Conservation (phyloP, 2,329 filamentous ascomycete genomes). For the Fusarium liriodendri region DNA sequence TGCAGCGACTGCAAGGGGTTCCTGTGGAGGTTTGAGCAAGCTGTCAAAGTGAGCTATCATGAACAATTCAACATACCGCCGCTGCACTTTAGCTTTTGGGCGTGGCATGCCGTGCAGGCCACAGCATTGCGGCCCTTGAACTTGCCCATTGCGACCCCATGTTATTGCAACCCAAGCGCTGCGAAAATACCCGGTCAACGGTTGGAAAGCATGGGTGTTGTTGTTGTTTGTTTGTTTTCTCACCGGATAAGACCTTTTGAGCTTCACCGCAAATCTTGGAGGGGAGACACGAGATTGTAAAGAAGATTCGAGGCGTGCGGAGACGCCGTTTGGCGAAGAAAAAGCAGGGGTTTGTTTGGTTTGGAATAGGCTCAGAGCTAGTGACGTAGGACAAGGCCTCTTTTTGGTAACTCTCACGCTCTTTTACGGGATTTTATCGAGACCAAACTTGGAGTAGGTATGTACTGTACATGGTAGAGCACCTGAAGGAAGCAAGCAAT, state of each 20-base stretch:
- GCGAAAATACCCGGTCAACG: background rate
- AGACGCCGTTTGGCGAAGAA: background rate
- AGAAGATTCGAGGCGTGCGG: background rate
- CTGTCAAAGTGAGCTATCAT: background rate
- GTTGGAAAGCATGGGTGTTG: background rate
- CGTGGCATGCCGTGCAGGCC: conserved; percentile 17
- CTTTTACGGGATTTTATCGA: background rate
- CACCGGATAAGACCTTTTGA: background rate
- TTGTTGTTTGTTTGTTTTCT: background rate
- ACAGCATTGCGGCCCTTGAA: conserved; percentile 23
- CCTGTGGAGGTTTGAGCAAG: background rate
- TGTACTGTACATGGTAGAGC: background rate
- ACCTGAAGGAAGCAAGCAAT: background rate
- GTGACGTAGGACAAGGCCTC: background rate
- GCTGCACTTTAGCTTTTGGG: conserved; percentile 25
- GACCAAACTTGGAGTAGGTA: background rate
- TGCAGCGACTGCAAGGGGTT: conserved; percentile 13
- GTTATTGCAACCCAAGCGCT: background rate
- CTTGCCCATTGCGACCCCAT: conserved; percentile 13
- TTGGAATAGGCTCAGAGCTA: background rate
- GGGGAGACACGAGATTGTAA: background rate
- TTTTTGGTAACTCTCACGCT: background rate
- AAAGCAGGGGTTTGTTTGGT: background rate
- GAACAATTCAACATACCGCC: conserved; percentile 4
- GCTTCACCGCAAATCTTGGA: background rate